Evolutionary conservation across 2,329 filamentous ascomycete genomes (phyloP), one percentile per base, ranked within the genome.

Genomic region (Penicillium sp.): DNA sequence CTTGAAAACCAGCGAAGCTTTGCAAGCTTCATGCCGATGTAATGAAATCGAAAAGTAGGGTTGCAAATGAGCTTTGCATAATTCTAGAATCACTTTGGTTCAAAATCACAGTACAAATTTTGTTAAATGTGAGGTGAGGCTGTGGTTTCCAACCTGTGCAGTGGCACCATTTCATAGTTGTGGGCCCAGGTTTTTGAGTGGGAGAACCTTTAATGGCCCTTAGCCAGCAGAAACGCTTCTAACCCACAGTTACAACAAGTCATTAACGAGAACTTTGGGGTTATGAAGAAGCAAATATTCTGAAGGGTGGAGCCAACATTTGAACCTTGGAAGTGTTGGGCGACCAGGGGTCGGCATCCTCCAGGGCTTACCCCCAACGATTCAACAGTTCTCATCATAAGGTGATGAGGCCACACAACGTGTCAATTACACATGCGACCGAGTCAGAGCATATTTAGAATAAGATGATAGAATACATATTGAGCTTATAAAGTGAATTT

Each of bases 391-490:
- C 40, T 41, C 37, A 37, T 12, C 26, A 43, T 33, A 41, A 44
- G 6, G 18, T 15, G 15, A 37, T 40, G 35, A 48, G 33, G 4
- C 44, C 8, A 35, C 27, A 25, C 20, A 33, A 49, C 29, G 35
- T 9, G 35, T 43, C 51, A 49, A 14, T 49, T 45, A 6, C 52
- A 54, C 52, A 44, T 49, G 52, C 31, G 37, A 54, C 52, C 52
- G 52, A 54, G 52, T 15, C 26, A 20, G 18, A 43, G n/a, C n/a
- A 22, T n/a, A 35, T 44, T 40, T 15, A 22, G 40, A 29, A 37
- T 44, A n/a, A 12, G 31, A 43, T 49, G n/a, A 8, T 23, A 25
- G 6, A 5, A 15, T 42, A 42, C 27, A 18, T 23, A 29, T 48
- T 35, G 12, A 43, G 37, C n/a, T 6, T 3, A n/a, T 43, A 37